These are phyloP conservation scores for Pythium insidiosum DNA, from an alignment of 352 stramenopile genomes.

Conservation along the genomic window DNA sequence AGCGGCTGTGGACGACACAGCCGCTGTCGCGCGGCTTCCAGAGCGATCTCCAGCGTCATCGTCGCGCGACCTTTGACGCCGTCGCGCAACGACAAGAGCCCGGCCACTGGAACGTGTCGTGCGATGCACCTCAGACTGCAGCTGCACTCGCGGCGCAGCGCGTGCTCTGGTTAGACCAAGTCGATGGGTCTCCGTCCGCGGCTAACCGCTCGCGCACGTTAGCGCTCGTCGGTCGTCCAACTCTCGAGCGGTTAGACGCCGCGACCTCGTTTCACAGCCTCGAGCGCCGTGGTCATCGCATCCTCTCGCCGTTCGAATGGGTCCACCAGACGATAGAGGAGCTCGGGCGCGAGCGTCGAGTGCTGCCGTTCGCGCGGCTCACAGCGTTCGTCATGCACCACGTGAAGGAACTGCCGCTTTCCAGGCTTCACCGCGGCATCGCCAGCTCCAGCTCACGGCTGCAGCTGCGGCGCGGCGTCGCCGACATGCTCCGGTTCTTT, in stretches of 20 bases:
- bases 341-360: slow-evolving; percentile 25
- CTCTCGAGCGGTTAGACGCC: slow-evolving; percentile 8
- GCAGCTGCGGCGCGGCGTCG: slow-evolving; percentile 37
- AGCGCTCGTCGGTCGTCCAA: slow-evolving; percentile 4
- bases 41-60: no score
- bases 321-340: slow-evolving; percentile 62
- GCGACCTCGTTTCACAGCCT: slow-evolving; percentile 43
- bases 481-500: slow-evolving; percentile 67
- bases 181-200: no score
- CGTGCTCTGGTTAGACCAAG: slow-evolving; percentile 14
- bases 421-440: slow-evolving; percentile 23
- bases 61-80: no score
- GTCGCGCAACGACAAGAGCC: background rate
- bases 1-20: no score
- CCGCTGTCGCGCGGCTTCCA: no score
- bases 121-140: no score
- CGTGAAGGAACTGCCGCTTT: slow-evolving; percentile 24
- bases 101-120: slow-evolving; percentile 8
- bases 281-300: slow-evolving; percentile 53
- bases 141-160: slow-evolving; percentile 11
- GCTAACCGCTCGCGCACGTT: no score
- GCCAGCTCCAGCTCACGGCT: slow-evolving; percentile 34
- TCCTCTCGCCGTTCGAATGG: slow-evolving; percentile 50
- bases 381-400: slow-evolving; percentile 51
- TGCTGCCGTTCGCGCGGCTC: slow-evolving; percentile 38